These are phyloP conservation scores for Plenodomus biglobosus DNA, from an alignment of 2,329 filamentous ascomycete genomes.

Conservation along the genomic window DNA sequence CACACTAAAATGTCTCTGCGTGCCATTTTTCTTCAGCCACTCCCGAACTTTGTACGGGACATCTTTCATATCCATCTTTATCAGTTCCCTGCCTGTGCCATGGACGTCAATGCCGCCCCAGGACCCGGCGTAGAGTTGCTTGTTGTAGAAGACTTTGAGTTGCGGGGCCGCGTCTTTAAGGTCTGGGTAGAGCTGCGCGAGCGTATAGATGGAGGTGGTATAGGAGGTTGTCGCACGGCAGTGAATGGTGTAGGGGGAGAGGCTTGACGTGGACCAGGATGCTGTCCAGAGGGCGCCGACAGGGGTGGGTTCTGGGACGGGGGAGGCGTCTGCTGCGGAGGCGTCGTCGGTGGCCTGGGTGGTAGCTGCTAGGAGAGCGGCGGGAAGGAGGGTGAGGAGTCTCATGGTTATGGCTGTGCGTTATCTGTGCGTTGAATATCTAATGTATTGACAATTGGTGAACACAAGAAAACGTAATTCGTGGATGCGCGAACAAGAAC, in stretches of 20 bases:
- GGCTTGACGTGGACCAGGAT: constrained; percentile 27
- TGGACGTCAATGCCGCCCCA: constrained; percentile 59
- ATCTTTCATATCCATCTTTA: constrained; percentile 52
- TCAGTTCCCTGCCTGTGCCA: constrained; percentile 51
- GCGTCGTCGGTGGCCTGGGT: constrained; percentile 17
- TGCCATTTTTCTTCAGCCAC: constrained; percentile 54
- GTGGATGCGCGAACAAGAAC: too few relatives aligned
- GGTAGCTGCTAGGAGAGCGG: constrained; percentile 24
- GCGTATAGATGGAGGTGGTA: constrained; percentile 34
- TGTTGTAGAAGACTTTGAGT: constrained; percentile 43
- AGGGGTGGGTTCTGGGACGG: constrained; percentile 30
- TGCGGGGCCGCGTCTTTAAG: constrained; percentile 35
- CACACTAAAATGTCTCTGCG: constrained; percentile 45
- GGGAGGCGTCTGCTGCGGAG: constrained; percentile 11
- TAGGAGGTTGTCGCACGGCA: constrained; percentile 23
- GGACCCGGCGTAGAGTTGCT: constrained; percentile 51
- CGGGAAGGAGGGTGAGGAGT: constrained; percentile 22
- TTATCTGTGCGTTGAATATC: too few relatives aligned
- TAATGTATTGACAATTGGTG: too few relatives aligned
- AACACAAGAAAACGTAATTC: too few relatives aligned
- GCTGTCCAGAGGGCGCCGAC: constrained; percentile 36
- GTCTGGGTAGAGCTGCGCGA: constrained; percentile 36
- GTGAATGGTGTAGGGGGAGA: constrained; percentile 25
- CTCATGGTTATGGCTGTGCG: too few relatives aligned
- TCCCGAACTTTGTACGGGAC: constrained; percentile 47